A percentile compares a stretch with the other conserved stretches of the same genome.
Conservation (phyloP, 345 rosid genomes). For the Dimocarpus longan region DNA sequence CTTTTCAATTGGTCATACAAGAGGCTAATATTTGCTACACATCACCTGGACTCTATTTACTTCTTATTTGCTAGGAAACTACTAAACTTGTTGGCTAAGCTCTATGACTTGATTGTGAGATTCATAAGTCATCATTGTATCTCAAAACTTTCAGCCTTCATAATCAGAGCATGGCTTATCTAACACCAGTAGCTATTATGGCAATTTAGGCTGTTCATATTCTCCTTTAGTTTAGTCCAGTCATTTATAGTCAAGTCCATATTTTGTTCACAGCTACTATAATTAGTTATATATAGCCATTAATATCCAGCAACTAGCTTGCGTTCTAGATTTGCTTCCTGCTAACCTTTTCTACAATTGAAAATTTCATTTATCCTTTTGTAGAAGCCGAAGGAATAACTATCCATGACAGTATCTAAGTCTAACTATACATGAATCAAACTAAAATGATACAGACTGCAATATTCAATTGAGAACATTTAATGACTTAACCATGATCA, state of each 20-base stretch:
- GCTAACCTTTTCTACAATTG: background rate
- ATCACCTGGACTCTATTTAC: background rate
- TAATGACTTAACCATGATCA: background rate
- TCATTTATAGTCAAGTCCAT: background rate
- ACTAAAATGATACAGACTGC: background rate
- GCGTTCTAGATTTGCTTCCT: background rate
- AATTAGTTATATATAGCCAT: background rate
- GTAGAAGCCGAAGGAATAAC: conserved; percentile 2
- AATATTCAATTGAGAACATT: background rate
- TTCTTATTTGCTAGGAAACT: background rate
- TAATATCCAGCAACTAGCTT: background rate
- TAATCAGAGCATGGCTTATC: background rate
- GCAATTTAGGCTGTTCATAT: background rate
- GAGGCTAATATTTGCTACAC: background rate
- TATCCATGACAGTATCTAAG: background rate
- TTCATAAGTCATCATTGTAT: background rate
- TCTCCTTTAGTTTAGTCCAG: background rate
- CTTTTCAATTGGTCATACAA: background rate
- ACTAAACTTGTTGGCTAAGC: background rate
- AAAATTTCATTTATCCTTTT: background rate
- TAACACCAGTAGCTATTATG: background rate
- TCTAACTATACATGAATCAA: background rate
- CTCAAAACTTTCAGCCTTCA: background rate
- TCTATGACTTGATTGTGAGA: background rate
- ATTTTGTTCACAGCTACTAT: too few relatives aligned